Evolutionary conservation across 352 stramenopile genomes (phyloP), one percentile per base, ranked within the genome.

Genomic region (Phytopythium delawarense): DNA sequence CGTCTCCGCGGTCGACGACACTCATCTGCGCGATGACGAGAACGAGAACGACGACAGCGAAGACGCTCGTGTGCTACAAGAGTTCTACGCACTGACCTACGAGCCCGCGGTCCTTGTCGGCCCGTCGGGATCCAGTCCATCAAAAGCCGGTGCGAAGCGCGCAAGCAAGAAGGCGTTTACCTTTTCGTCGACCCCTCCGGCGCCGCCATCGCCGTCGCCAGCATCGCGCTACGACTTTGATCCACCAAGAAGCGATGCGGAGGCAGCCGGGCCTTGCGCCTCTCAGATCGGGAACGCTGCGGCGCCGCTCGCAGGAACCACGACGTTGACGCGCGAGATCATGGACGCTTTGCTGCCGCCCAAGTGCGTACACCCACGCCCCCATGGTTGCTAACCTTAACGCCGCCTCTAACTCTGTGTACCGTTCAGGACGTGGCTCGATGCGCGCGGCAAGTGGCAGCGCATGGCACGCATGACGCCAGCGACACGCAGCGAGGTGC

Each of bases 291-390:
- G 45, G 4, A 23, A 64, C 32, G 53, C 8, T 2, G n/a, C 15
- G 5, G 32, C 8, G 16, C 32, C 51, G 4, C 28, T 48, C 2
- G 32, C 52, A 2, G 52, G 15, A 2, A 21, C 54, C 3, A 18
- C 73, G 28, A 42, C 65, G 12, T 23, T 87, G 25, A 69, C 74
- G 13, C 65, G 78, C 46, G 78, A 90, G 57, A 67, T 91, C 56
- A 76, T 92, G 69, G 79, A 89, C 52, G 84, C 81, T 18, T 50
- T 92, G 58, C 59, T 92, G 7, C 75, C 81, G n/a, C 80, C 81
- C 53, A 89, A 88, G 83, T 89, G 74, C 21, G 69, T 61, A 53
- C 16, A 4, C 1, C 34, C 20, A 20, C 39, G 39, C 7, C 15
- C 20, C 1, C 16, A n/a, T 55, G n/a, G 9, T 42, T 21, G 25